A percentile compares a stretch with the other conserved stretches of the same genome.
Conservation (phyloP, 2,329 filamentous ascomycete genomes). For the Harringtonia aguacate region DNA sequence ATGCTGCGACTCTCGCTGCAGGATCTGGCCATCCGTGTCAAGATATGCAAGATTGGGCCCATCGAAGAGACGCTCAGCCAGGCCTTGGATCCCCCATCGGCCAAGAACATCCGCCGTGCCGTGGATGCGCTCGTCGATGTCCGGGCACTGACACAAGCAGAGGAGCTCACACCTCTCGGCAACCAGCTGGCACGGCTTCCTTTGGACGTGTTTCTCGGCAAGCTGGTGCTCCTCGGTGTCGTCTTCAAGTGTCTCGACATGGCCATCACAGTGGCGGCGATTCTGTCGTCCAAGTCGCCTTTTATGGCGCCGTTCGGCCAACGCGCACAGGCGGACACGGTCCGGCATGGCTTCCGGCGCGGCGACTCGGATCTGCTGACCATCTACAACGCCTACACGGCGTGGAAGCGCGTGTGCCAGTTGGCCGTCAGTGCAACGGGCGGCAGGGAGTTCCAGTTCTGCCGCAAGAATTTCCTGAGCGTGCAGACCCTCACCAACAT, state of each 20-base stretch:
- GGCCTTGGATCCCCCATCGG: conserved; percentile 80
- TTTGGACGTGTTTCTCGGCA: conserved; percentile 88
- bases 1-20: conserved; percentile 91
- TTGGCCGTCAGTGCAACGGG: conserved; percentile 38
- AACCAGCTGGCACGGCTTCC: conserved; percentile 79
- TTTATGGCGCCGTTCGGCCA: conserved; percentile 83
- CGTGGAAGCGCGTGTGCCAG: conserved; percentile 77
- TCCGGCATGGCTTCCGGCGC: conserved; percentile 67
- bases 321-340: conserved; percentile 69
- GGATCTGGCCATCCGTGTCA: conserved; percentile 89
- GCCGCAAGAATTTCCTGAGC: conserved; percentile 86
- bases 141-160: conserved; percentile 67
- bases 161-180: conserved; percentile 81
- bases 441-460: conserved; percentile 77
- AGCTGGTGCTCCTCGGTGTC: conserved; percentile 76
- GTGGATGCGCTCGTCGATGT: conserved; percentile 92
- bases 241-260: conserved; percentile 90
- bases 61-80: conserved; percentile 84
- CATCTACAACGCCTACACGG: conserved; percentile 82
- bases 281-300: conserved; percentile 88
- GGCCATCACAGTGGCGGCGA: conserved; percentile 81
- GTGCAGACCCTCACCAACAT: conserved; percentile 84
- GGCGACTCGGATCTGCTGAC: conserved; percentile 89
- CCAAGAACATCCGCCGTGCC: conserved; percentile 86
- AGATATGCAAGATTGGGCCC: conserved; percentile 90